phyloP scores from a whole-genome alignment of 768 basidiomycete species.

The Filobasidium floriforme region DNA sequence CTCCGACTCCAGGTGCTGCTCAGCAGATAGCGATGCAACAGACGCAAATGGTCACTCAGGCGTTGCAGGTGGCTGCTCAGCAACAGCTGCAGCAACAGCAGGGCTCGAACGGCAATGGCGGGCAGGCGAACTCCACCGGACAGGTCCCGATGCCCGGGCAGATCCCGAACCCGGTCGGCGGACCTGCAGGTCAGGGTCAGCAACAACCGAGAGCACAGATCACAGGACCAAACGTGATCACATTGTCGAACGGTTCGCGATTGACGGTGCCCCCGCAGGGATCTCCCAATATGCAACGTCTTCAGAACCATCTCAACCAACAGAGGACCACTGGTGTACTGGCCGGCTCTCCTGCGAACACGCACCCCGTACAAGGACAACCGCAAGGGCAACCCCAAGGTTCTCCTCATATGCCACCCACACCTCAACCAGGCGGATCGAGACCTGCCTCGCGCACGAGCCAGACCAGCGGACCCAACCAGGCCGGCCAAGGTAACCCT shows the following conservation, averaged over 20 bases:
- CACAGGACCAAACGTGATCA: neutral
- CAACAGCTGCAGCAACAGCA: constrained; percentile 27
- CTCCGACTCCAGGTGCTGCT: constrained; percentile 10
- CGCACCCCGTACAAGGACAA: neutral
- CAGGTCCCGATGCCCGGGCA: neutral
- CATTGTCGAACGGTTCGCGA: neutral
- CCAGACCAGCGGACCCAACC: neutral
- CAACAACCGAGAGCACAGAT: neutral
- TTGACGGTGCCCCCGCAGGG: neutral
- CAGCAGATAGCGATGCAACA: constrained; percentile 14
- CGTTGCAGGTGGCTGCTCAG: constrained; percentile 46
- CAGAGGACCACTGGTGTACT: neutral
- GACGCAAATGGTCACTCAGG: constrained; percentile 35
- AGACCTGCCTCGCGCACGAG: constrained; percentile 5
- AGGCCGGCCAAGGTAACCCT: constrained; percentile 2
- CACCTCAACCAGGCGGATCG: constrained; percentile 3
- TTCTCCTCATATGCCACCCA: neutral
- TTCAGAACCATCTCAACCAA: neutral
- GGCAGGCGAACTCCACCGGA: constrained; percentile 2
- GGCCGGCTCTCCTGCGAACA: neutral
- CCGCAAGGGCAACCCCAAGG: neutral
- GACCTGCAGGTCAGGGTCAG: constrained; percentile 2
- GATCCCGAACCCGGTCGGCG: constrained; percentile 3
- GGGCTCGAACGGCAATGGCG: neutral
- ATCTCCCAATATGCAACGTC: neutral